phyloP scores from a whole-genome alignment of 441 rosid genomes.

The Erysimum cheiri region DNA sequence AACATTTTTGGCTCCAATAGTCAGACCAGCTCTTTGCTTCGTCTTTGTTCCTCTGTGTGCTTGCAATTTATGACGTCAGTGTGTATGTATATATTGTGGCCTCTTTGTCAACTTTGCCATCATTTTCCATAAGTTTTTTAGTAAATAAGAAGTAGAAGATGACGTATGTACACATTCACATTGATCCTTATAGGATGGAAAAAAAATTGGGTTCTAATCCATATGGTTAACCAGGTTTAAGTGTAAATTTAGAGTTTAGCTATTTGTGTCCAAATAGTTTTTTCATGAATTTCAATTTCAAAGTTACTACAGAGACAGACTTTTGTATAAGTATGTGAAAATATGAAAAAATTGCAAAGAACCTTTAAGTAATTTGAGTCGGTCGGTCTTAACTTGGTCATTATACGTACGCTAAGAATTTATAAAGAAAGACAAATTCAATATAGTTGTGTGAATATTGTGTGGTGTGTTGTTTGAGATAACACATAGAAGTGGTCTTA shows the following conservation, averaged over 20 bases:
- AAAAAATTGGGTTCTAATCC: neutral
- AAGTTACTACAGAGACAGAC: no score
- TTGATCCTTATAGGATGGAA: conserved; percentile 2
- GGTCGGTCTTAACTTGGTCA: neutral
- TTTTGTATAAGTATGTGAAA: no score
- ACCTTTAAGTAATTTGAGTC: conserved; percentile 3
- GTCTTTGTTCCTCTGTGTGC: conserved; percentile 19
- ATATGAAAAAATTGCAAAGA: no score
- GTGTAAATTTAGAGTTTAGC: neutral
- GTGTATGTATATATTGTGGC: conserved; percentile 8
- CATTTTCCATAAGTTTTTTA: conserved; percentile 30
- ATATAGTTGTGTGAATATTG: conserved; percentile 22
- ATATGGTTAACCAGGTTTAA: conserved; percentile 11
- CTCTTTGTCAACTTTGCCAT: conserved; percentile 44
- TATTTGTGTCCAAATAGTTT: neutral
- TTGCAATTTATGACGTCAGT: conserved; percentile 33
- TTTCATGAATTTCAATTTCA: neutral
- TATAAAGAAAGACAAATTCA: conserved; percentile 6
- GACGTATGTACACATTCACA: conserved; percentile 17
- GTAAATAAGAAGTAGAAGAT: conserved; percentile 18
- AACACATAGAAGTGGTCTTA: conserved; percentile 37
- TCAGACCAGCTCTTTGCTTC: conserved; percentile 5
- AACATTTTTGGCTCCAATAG: conserved; percentile 18
- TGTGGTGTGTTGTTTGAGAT: conserved; percentile 21
- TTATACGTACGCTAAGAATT: neutral